phyloP scores from a whole-genome alignment of 306 rosid species.

The Neltuma alba region DNA sequence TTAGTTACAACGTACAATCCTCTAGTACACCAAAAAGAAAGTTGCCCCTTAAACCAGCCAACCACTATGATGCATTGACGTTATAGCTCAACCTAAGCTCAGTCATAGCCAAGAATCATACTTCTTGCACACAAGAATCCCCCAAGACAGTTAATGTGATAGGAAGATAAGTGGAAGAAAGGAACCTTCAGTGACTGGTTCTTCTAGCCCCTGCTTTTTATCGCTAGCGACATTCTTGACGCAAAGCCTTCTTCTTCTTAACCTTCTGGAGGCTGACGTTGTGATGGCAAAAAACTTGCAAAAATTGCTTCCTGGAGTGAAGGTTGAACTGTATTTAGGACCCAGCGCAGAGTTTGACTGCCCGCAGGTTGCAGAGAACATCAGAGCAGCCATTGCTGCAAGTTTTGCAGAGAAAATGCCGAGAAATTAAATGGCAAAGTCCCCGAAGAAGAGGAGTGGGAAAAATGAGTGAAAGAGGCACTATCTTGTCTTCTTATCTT shows the following conservation, averaged over 20 bases:
- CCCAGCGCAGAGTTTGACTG: slow-evolving; percentile 37
- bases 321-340: slow-evolving; percentile 36
- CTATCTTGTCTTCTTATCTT: slow-evolving; percentile 40
- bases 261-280: slow-evolving; percentile 38
- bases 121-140: slow-evolving; percentile 9
- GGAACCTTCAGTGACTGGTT: slow-evolving; percentile 42
- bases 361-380: slow-evolving; percentile 47
- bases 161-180: background rate
- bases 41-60: slow-evolving; percentile 2
- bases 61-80: slow-evolving; percentile 20
- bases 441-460: background rate
- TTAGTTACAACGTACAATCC: background rate
- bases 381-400: slow-evolving; percentile 50
- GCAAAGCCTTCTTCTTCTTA: slow-evolving; percentile 43
- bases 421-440: background rate
- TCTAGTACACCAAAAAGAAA: background rate
- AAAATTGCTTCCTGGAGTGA: slow-evolving; percentile 38
- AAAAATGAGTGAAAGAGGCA: slow-evolving; percentile 46
- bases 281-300: slow-evolving; percentile 39
- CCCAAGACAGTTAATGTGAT: background rate
- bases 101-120: slow-evolving; percentile 15
- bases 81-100: slow-evolving; percentile 9
- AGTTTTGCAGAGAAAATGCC: background rate
- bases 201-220: slow-evolving; percentile 45
- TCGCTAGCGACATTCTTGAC: slow-evolving; percentile 55